Percentiles rank a stretch among this genome's conserved stretches.
phyloP scores from a whole-genome alignment of 148 eudicot genomes.

The Camellia japonica region DNA sequence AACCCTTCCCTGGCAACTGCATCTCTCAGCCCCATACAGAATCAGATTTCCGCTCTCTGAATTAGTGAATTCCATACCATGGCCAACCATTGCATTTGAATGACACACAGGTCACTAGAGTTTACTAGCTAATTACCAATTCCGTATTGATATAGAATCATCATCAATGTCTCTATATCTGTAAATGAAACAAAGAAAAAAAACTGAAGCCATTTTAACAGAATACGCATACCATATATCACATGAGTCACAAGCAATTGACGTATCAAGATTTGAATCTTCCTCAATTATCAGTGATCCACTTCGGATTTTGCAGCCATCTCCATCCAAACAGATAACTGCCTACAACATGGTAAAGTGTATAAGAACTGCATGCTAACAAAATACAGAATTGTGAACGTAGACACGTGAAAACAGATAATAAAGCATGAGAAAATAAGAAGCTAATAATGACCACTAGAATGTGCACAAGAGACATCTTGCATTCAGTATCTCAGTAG shows the following conservation, averaged over 20 bases:
- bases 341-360: conserved; percentile 58
- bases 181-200: background rate
- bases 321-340: conserved; percentile 96
- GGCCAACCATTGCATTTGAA: background rate
- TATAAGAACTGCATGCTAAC: conserved; percentile 16
- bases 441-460: background rate
- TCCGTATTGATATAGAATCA: background rate
- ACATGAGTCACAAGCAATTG: conserved; percentile 97
- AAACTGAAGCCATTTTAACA: background rate
- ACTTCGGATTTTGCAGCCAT: conserved; percentile 78
- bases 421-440: background rate
- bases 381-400: background rate
- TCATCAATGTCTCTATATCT: background rate
- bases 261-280: conserved; percentile 68
- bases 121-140: background rate
- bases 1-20: background rate
- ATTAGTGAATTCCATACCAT: background rate
- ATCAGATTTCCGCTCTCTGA: background rate
- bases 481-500: background rate
- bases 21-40: background rate
- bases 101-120: background rate
- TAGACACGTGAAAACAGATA: background rate
- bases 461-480: background rate
- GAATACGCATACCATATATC: conserved; percentile 64
- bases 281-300: conserved; percentile 60